Conservation (phyloP, 495 filamentous ascomycete species). For the Filosporella fistucella region DNA sequence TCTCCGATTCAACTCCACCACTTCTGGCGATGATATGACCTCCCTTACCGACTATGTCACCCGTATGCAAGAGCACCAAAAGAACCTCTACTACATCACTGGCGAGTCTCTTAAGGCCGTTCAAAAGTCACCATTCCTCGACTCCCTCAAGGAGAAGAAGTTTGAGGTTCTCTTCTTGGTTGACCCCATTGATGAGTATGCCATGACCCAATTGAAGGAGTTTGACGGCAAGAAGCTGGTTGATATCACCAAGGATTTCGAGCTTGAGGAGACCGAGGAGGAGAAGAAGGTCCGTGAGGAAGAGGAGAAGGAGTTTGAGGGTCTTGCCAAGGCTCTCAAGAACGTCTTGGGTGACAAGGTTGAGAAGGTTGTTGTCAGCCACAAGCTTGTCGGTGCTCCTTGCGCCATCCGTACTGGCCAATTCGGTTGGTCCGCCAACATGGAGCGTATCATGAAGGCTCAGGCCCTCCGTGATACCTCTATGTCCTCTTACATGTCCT, state of each 20-base stretch:
- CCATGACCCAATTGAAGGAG: constrained; percentile 99
- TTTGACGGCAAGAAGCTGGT: constrained; percentile 99
- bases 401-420: constrained; percentile 99
- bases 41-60: constrained; percentile 96
- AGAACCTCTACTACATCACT: constrained; percentile 99
- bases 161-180: constrained; percentile 99
- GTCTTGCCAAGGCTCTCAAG: constrained; percentile 92
- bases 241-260: constrained; percentile 99
- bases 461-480: constrained; percentile 99
- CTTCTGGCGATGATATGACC: constrained; percentile 92
- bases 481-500: constrained; percentile 99
- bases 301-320: constrained; percentile 97
- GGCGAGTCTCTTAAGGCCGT: constrained; percentile 99
- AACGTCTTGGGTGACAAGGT: constrained; percentile 99
- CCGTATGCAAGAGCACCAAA: constrained; percentile 99
- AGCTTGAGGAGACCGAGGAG: constrained; percentile 99
- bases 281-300: constrained; percentile 96
- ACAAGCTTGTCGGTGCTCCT: constrained; percentile 94
- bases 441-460: constrained; percentile 99
- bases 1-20: constrained; percentile 97
- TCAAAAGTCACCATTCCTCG: constrained; percentile 95
- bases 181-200: constrained; percentile 99
- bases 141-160: constrained; percentile 98
- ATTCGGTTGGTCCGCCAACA: constrained; percentile 99
- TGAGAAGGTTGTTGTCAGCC: constrained; percentile 98